Evolutionary conservation across 2,329 filamentous ascomycete genomes (phyloP).

Genomic region (Knufia petricola): DNA sequence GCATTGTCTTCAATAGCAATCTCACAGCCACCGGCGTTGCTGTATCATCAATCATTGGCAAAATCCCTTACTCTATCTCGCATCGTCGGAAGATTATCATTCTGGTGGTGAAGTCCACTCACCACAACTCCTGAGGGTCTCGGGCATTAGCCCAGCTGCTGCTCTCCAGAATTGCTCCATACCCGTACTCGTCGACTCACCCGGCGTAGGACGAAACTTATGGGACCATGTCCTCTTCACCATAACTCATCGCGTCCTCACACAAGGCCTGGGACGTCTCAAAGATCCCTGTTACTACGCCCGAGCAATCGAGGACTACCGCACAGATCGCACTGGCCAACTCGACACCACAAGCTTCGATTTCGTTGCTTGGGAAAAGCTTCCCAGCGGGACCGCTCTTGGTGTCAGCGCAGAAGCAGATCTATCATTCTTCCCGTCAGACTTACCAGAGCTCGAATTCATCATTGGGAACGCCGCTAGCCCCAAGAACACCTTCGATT

Average conservation of each 20-base stretch:
- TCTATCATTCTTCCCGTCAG: constrained; percentile 23
- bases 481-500: constrained; percentile 18
- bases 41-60: constrained; percentile 22
- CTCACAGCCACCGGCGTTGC: constrained; percentile 36
- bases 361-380: constrained; percentile 23
- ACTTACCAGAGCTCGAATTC: constrained; percentile 30
- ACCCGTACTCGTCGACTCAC: constrained; percentile 44
- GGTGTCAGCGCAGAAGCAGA: constrained; percentile 11
- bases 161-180: constrained; percentile 49
- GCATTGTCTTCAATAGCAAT: constrained; percentile 35
- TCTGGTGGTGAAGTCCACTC: constrained; percentile 51
- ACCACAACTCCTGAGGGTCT: constrained; percentile 56
- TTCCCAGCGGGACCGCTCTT: constrained; percentile 19
- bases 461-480: constrained; percentile 22
- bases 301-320: constrained; percentile 1
- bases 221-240: constrained; percentile 39
- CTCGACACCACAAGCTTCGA: constrained; percentile 9
- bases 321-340: constrained; percentile 6
- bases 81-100: constrained; percentile 40
- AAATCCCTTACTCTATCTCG: constrained; percentile 21
- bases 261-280: neutral
- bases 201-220: constrained; percentile 56
- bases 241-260: constrained; percentile 10
- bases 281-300: neutral
- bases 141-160: constrained; percentile 49